Base-by-base conservation (phyloP, 108 stramenopile genomes). In the Cyclotella baltica region DNA sequence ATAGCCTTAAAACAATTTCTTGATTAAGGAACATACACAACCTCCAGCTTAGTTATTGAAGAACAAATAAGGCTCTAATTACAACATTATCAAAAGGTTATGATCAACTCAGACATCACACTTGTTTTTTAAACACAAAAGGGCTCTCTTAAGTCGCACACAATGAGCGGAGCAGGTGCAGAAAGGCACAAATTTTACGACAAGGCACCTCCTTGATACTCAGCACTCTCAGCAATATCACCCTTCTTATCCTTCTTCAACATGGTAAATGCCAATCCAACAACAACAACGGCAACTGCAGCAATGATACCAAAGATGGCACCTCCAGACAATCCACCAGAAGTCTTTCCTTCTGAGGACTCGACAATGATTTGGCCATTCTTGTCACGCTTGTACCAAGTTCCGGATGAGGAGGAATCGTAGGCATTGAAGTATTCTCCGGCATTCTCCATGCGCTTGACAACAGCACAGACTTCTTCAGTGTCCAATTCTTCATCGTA, bases 341-440 rank as follows among this genome's bases (percentile, higher is more conserved):
- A n/a, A 3, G 29, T 13, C 2, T 20, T 20, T 13, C 20, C 20
- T 15, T 16, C 28, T 27, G 20, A 3, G 1, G 27, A 16, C n/a
- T 31, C 64, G 19, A 47, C 43, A 33, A 76, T 29, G 31, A 75
- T 75, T 8, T 47, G 36, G 62, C 76, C 76, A 15, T 23, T 23
- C 48, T 50, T 76, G 46, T 76, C 59, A 28, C 76, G 65, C 31
- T 25, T 47, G 61, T 76, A 76, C 76, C 76, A 76, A 27, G 57
- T 52, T 47, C 76, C 76, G 35, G 76, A 76, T 1, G 35, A 10
- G 1, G 55, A 40, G 27, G 38, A 19, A 37, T 76, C 59, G 10
- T 69, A 76, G 1, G 48, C 67, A 61, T 76, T 63, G 46, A 18
- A 59, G 35, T 76, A 76, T 33, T 59, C 58, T 1, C 67, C 67